A percentile compares a stretch with the other conserved stretches of the same genome.
These are phyloP conservation scores for Cordyceps farinosa DNA, from an alignment of 2,329 filamentous ascomycete species.

Conservation along the genomic window DNA sequence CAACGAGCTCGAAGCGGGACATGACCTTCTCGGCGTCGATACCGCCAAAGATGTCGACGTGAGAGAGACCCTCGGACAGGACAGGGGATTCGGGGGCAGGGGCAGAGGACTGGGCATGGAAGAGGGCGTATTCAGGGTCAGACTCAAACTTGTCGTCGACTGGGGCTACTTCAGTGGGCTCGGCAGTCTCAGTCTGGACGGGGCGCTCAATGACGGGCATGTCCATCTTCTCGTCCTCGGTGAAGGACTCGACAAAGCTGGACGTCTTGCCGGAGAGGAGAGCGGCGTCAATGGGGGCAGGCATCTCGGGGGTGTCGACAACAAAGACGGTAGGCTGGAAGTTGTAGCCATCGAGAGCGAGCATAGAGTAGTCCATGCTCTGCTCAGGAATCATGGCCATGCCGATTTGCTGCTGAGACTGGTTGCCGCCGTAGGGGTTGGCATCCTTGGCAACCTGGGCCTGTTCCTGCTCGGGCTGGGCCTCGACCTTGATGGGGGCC, in stretches of 20 bases:
- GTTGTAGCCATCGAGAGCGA: constrained; percentile 59
- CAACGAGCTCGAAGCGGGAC: constrained; percentile 61
- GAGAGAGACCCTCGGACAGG: constrained; percentile 40
- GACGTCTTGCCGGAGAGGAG: constrained; percentile 69
- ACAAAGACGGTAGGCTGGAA: constrained; percentile 72
- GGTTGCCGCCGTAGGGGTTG: constrained; percentile 54
- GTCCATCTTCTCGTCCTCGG: constrained; percentile 54
- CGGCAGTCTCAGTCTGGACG: constrained; percentile 32
- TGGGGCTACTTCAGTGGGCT: constrained; percentile 26
- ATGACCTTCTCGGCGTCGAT: constrained; percentile 62
- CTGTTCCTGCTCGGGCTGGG: constrained; percentile 42
- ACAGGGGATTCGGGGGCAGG: constrained; percentile 32
- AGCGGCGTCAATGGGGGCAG: constrained; percentile 55
- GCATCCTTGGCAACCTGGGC: constrained; percentile 61
- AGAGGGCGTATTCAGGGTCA: constrained; percentile 60
- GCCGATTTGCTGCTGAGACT: constrained; percentile 64
- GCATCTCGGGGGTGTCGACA: constrained; percentile 67
- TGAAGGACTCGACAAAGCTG: constrained; percentile 47
- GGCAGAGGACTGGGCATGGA: constrained; percentile 41
- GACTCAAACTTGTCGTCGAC: constrained; percentile 58
- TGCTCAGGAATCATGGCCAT: constrained; percentile 84
- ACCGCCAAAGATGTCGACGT: constrained; percentile 47
- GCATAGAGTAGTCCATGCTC: constrained; percentile 68
- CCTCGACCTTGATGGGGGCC: constrained; percentile 37
- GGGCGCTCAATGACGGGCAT: constrained; percentile 51